Percentiles rank a stretch among this genome's conserved stretches.
These are phyloP conservation scores for Termitomyces sp. DNA, from an alignment of 768 basidiomycete genomes.

Conservation along the genomic window DNA sequence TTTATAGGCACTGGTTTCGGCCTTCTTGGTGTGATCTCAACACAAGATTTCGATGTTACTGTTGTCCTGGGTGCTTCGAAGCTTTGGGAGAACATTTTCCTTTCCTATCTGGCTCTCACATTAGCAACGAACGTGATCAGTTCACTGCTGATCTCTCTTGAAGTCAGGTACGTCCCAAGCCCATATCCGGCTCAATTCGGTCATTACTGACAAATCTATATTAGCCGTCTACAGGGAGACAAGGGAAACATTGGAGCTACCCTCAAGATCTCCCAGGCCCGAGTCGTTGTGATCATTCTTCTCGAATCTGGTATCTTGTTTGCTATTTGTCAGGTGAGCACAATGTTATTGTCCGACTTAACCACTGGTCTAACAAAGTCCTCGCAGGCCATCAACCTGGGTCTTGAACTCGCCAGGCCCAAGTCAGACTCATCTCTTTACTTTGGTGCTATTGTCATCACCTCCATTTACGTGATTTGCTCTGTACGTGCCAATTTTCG, in stretches of 20 bases:
- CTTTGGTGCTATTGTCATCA: slow-evolving; percentile 12
- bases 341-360: not conserved
- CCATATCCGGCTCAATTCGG: not conserved
- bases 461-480: slow-evolving; percentile 14
- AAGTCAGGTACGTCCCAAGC: slow-evolving; percentile 5
- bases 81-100: slow-evolving; percentile 10
- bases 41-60: not conserved
- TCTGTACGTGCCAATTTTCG: slow-evolving; percentile 3
- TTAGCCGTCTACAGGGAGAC: slow-evolving; percentile 1
- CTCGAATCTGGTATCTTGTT: slow-evolving; percentile 14
- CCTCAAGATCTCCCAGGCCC: slow-evolving; percentile 6
- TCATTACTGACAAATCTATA: not conserved
- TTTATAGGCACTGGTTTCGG: slow-evolving; percentile 14
- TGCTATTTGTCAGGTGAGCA: slow-evolving; percentile 9
- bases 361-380: not conserved
- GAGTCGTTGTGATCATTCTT: slow-evolving; percentile 6
- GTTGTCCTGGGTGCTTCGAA: slow-evolving; percentile 2
- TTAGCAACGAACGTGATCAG: slow-evolving; percentile 12
- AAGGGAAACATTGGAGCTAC: not conserved
- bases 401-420: slow-evolving; percentile 12
- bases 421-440: slow-evolving; percentile 12
- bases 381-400: slow-evolving; percentile 12
- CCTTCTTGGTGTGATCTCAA: slow-evolving; percentile 13
- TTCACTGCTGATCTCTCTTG: slow-evolving; percentile 1
- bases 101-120: slow-evolving; percentile 13